Conservation (phyloP, 2,329 filamentous ascomycete species). For the Fusarium goolgardi region DNA sequence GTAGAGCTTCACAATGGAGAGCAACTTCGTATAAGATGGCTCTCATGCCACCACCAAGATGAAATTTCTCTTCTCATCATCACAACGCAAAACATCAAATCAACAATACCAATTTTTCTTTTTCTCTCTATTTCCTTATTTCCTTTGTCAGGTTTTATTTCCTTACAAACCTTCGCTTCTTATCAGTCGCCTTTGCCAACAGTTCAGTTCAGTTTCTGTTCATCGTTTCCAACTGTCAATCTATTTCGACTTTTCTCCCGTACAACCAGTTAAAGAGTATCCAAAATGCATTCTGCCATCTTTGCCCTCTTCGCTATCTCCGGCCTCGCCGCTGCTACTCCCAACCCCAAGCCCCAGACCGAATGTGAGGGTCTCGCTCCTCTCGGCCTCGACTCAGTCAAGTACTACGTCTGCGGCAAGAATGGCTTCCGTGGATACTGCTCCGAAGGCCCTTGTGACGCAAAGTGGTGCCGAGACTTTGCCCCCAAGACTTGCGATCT, state of each 20-base stretch:
- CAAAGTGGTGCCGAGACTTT: conserved; percentile 31
- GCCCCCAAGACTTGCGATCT: conserved; percentile 25
- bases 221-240: conserved; percentile 12
- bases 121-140: conserved; percentile 21
- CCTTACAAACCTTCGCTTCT: conserved; percentile 37
- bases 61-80: conserved; percentile 28
- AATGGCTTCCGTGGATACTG: conserved; percentile 35
- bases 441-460: conserved; percentile 22
- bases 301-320: conserved; percentile 29
- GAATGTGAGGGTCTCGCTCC: conserved; percentile 30
- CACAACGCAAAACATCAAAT: conserved; percentile 32
- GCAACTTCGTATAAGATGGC: conserved; percentile 21
- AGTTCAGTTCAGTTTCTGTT: conserved; percentile 16
- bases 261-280: conserved; percentile 4
- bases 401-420: conserved; percentile 25
- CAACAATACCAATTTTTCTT: conserved; percentile 5
- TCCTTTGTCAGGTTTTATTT: conserved; percentile 39
- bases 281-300: conserved; percentile 36
- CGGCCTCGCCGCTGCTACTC: conserved; percentile 17
- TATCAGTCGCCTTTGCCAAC: conserved; percentile 20
- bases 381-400: conserved; percentile 1
- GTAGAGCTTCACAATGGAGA: background rate
- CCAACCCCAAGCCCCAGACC: conserved; percentile 11
- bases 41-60: background rate
- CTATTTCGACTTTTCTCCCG: background rate